Evolutionary conservation across 2,329 filamentous ascomycete species (phyloP), one percentile per base, ranked within the genome.

Genomic region (Chaetoscypha palmicola): DNA sequence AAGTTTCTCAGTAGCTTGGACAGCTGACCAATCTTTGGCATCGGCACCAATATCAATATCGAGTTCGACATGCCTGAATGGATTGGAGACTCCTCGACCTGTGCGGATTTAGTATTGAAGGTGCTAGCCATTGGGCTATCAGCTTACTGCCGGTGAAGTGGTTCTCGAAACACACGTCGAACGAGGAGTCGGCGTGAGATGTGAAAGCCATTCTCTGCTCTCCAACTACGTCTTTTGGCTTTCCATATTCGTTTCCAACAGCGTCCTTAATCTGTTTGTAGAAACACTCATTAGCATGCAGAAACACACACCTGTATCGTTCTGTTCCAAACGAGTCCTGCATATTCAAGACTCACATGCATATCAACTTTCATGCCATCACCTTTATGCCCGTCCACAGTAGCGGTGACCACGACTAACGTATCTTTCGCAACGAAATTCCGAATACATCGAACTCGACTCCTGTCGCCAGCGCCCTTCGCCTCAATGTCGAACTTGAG

Each of bases 161-260:
- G 67, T 96, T 97, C 67, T 94, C 86, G 63, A 96, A 94, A 75
- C 91, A 98, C 41, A 98, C 87, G 61, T 97, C 91, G 62, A 98
- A 96, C 8, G 88, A 86, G 24, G 87, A 86, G 67, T 97, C 90
- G 40, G 83, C 82, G 64, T 92, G 86, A 28, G 90, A 88, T 37
- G 91, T 97, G 66, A 98, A 98, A 39, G 91, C 87, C 64, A 89
- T 90, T 63, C 91, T 81, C 48, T 62, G 55, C 66, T 86, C 85
- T 66, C 92, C 92, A 12, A 81, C 85, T 48, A 97, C 80, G 62
- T 98, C 90, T 68, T 85, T 91, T 41, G 92, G 88, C 49, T 81
- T 79, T 62, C 86, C 89, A 68, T 97, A 96, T 67, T 97, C 89
- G 69, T 98, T 98, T 62, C 90, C 91, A 58, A 95, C 79, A 12